phyloP scores from a whole-genome alignment of 495 filamentous ascomycete genomes.

The Podospora comata region DNA sequence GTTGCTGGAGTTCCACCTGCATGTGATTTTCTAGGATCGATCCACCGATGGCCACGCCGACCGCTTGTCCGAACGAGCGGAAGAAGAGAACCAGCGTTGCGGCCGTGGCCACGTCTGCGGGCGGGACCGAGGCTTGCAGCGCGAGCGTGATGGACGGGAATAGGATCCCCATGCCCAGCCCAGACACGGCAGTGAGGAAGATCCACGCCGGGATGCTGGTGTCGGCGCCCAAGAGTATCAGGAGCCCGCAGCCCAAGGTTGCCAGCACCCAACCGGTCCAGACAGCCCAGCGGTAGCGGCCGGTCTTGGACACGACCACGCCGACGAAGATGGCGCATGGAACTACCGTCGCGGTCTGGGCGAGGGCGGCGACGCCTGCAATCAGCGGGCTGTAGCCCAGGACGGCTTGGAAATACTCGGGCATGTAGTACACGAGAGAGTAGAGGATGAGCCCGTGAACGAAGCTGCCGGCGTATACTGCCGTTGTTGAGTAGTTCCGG shows the following conservation, averaged over 20 bases:
- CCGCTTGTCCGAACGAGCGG: neutral
- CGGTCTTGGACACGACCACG: constrained; percentile 17
- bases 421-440: constrained; percentile 36
- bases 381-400: constrained; percentile 28
- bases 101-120: neutral
- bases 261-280: constrained; percentile 29
- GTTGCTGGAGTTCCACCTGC: neutral
- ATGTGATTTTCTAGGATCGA: neutral
- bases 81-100: neutral
- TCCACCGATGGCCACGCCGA: neutral
- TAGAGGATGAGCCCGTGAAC: constrained; percentile 36
- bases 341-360: constrained; percentile 25
- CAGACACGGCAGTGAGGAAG: neutral
- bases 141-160: neutral
- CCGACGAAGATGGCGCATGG: constrained; percentile 19
- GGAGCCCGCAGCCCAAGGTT: constrained; percentile 29
- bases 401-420: constrained; percentile 40
- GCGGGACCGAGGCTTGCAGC: neutral
- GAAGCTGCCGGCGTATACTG: constrained; percentile 26
- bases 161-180: neutral
- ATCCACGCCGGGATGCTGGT: neutral
- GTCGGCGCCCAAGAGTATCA: constrained; percentile 18
- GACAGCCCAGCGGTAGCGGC: constrained; percentile 28
- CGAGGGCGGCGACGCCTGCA: constrained; percentile 33
- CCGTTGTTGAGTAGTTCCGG: constrained; percentile 28